Evolutionary conservation across 306 rosid genomes (phyloP), one percentile per base, ranked within the genome.

Genomic region (Pyrus bretschneideri): DNA sequence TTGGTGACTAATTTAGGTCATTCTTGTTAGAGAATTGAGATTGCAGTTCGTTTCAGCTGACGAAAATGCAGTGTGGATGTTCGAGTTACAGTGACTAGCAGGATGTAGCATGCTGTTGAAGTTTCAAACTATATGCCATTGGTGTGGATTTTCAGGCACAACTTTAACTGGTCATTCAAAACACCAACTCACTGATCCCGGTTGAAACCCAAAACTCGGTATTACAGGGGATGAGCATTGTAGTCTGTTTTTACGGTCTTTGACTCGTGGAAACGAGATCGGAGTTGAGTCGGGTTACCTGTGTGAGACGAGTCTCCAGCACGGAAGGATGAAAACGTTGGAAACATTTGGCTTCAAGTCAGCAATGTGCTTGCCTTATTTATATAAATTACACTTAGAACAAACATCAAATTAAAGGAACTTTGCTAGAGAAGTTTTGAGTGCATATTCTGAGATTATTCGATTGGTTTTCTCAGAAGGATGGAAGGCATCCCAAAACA

Each of bases 401-500:
- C 38, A 58, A 58, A 2, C 11, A 67, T 70, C 40, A 87, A 40
- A 79, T 63, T 38, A 38, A 44, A 44, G 49, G 81, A 83, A 79
- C 78, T 63, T 81, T 12, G 83, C 77, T 22, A 81, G 82, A 71
- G 8, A 64, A 0, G 73, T 81, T 62, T 76, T 54, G 7, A 81
- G 9, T 11, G 79, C 38, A 73, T 73, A 11, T 9, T 70, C 57
- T 1, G 88, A 73, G 75, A 84, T 57, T 2, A 84, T 67, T 9
- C 68, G 61, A 23, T 70, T 84, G 22, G 86, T 82, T 30, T 45
- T 87, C 73, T 80, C 62, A 19, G 86, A 76, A 57, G 87, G 85
- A 71, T 84, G 90, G 63, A 84, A 71, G 57, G 88, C 78, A 72
- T 84, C 88, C 88, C 90, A 87, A 42, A 87, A 87, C 9, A 80